These are phyloP conservation scores for Trametes sanguinea DNA, from an alignment of 768 basidiomycete species.

Conservation along the genomic window DNA sequence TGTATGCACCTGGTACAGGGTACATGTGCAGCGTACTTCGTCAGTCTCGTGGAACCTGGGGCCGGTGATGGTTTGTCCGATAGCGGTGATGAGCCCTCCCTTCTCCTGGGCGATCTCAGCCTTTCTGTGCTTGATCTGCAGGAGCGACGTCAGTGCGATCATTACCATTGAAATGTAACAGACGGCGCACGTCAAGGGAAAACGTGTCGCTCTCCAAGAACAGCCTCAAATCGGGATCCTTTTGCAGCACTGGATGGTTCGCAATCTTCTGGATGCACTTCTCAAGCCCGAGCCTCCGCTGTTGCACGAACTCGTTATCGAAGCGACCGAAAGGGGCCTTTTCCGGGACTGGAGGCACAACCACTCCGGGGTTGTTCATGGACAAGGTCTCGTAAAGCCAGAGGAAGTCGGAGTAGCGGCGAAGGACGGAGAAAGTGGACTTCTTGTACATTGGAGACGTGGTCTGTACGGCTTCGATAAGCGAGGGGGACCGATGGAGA, in stretches of 20 bases:
- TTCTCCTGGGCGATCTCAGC: slow-evolving; percentile 75
- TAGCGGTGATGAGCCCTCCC: slow-evolving; percentile 80
- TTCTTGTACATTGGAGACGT: slow-evolving; percentile 84
- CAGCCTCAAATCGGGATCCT: slow-evolving; percentile 83
- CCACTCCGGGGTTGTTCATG: slow-evolving; percentile 92
- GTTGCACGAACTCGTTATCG: slow-evolving; percentile 87
- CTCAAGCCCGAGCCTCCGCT: slow-evolving; percentile 80
- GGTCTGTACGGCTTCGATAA: slow-evolving; percentile 49
- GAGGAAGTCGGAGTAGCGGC: slow-evolving; percentile 97
- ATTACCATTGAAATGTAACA: background rate
- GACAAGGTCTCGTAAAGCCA: slow-evolving; percentile 93
- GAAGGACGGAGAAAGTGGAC: slow-evolving; percentile 86
- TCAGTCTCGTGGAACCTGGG: slow-evolving; percentile 88
- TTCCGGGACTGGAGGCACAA: slow-evolving; percentile 95
- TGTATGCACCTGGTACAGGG: background rate
- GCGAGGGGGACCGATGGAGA: background rate
- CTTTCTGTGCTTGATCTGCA: slow-evolving; percentile 85
- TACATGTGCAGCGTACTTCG: slow-evolving; percentile 53
- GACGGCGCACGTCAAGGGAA: slow-evolving; percentile 72
- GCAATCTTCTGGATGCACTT: slow-evolving; percentile 92
- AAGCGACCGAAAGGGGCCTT: slow-evolving; percentile 94
- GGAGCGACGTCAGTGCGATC: no score
- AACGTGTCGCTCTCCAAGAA: slow-evolving; percentile 96
- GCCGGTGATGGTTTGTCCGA: slow-evolving; percentile 78
- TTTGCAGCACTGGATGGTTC: slow-evolving; percentile 86